Conservation (phyloP, 345 rosid species). For the Turritis glabra region DNA sequence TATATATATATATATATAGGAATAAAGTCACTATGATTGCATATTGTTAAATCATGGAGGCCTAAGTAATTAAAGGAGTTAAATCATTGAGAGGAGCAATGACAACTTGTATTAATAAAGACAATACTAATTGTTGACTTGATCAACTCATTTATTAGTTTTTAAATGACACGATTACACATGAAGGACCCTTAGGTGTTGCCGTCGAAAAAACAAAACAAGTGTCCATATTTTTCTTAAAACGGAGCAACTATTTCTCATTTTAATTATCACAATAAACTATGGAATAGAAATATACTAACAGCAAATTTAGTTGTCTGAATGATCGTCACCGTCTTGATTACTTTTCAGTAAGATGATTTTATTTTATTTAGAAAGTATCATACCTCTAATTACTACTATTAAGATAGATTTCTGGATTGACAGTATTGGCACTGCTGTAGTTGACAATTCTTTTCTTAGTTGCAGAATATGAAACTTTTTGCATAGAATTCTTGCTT, state of each 20-base stretch:
- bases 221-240: neutral
- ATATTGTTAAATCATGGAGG: slow-evolving; percentile 13
- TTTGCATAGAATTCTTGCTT: neutral
- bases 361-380: neutral
- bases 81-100: slow-evolving; percentile 5
- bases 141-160: neutral
- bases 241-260: neutral
- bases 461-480: neutral
- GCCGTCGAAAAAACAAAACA: neutral
- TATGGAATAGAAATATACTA: neutral
- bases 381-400: too few species aligned
- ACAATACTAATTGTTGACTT: neutral
- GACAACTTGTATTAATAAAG: slow-evolving; percentile 5
- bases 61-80: neutral
- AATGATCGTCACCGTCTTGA: neutral
- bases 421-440: neutral
- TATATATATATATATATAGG: too few species aligned
- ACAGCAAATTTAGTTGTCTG: neutral
- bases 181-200: slow-evolving; percentile 11
- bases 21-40: slow-evolving; percentile 13
- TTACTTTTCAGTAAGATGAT: neutral
- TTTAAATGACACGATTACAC: slow-evolving; percentile 1
- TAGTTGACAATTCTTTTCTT: neutral
- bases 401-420: neutral
- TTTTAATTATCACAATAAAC: neutral